Evolutionary conservation across 2,329 filamentous ascomycete genomes (phyloP), one percentile per base, ranked within the genome.

Genomic region (Amylocarpus encephaloides): DNA sequence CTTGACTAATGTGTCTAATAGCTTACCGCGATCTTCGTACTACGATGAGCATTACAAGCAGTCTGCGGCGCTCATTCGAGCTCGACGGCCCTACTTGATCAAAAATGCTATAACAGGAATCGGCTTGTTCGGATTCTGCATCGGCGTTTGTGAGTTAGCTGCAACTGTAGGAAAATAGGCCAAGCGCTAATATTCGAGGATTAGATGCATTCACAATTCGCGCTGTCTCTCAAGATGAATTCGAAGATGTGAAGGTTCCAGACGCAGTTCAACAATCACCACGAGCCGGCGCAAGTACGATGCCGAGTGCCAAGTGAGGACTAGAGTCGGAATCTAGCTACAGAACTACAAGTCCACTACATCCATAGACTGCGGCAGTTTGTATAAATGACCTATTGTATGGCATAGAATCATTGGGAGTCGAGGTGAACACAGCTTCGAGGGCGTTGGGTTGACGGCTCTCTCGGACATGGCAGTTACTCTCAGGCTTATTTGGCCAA

Each of bases 141-240:
- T 88, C 57, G 82, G 82, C 56, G 86, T 98, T 61, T 98, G 93
- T 98, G 80, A 57, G 88, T 80, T n/a, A 11, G 13, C 40, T 51
- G 36, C 53, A 43, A 19, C n/a, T 7, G 34, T 36, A 10, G 7
- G 22, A 33, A 5, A 22, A 6, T 2, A 19, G 19, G 11, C 6
- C 19, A 44, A 4, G 1, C 5, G 30, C 19, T 3, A n/a, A 29
- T 36, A 7, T 38, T 19, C 2, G 15, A 32, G 12, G 13, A n/a
- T 19, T 53, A 86, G 84, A 87, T 65, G 71, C 77, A 48, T 87
- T 80, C 67, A 88, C 84, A 38, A 85, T 98, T 66, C 80, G 76
- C 59, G 89, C 88, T 48, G 87, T 98, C 65, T 89, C 92, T 39
- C 93, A 97, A 71, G 93, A 97, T 69, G 88, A 96, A 59, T 98